phyloP scores from a whole-genome alignment of 2,329 filamentous ascomycete genomes.

The Alternaria ethzedia region DNA sequence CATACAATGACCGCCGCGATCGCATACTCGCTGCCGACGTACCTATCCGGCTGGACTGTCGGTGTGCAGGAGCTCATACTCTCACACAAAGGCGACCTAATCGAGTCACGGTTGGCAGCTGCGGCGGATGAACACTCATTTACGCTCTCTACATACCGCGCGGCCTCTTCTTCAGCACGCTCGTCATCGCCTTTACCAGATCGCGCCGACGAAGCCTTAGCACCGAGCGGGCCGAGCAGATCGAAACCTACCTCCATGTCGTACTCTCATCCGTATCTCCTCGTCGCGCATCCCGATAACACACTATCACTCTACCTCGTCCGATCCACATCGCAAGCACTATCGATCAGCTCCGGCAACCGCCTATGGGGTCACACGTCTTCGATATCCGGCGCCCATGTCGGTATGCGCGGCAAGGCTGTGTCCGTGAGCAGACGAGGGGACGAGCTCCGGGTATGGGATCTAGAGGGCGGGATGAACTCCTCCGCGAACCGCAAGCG shows the following conservation, averaged over 20 bases:
- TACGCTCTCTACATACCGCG: constrained; percentile 42
- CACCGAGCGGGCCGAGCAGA: constrained; percentile 26
- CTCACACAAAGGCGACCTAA: constrained; percentile 54
- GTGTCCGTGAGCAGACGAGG: constrained; percentile 87
- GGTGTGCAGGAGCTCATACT: constrained; percentile 90
- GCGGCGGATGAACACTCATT: constrained; percentile 58
- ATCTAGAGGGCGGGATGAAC: constrained; percentile 75
- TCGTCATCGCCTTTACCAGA: constrained; percentile 36
- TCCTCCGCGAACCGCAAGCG: constrained; percentile 52
- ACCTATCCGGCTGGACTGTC: constrained; percentile 81
- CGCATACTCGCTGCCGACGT: constrained; percentile 81
- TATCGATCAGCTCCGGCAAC: constrained; percentile 75
- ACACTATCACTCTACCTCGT: constrained; percentile 84
- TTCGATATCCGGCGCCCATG: constrained; percentile 82
- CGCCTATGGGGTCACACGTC: constrained; percentile 92
- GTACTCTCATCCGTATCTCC: constrained; percentile 78
- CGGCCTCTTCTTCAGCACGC: constrained; percentile 32
- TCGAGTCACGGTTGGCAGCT: constrained; percentile 58
- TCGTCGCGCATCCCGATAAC: constrained; percentile 85
- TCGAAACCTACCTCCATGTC: constrained; percentile 58
- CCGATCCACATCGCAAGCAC: constrained; percentile 68
- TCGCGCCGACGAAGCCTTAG: constrained; percentile 26
- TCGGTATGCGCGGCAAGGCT: constrained; percentile 83
- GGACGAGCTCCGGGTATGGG: constrained; percentile 76
- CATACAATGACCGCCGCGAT: constrained; percentile 77